Evolutionary conservation across 345 rosid species (phyloP).

Genomic region (Pelargonium nanum): DNA sequence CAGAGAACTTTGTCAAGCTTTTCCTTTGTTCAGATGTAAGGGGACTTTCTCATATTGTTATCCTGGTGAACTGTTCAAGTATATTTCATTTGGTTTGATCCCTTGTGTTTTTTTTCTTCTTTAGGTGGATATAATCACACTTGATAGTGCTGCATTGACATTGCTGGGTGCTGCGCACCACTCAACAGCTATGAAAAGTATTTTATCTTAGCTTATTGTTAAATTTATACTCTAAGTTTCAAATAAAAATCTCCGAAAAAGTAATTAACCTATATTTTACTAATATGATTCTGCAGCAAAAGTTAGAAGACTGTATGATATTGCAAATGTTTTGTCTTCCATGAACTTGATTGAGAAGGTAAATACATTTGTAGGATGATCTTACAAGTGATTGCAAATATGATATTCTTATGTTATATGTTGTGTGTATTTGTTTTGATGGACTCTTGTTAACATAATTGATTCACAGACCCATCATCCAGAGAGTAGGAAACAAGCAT

Average conservation of each 20-base stretch:
- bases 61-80: background rate
- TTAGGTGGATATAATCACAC: conserved; percentile 44
- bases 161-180: conserved; percentile 37
- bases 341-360: conserved; percentile 64
- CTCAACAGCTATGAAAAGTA: conserved; percentile 46
- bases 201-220: conserved; percentile 4
- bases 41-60: conserved; percentile 4
- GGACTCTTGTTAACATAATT: conserved; percentile 8
- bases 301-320: conserved; percentile 61
- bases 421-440: background rate
- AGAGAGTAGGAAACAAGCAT: conserved; percentile 50
- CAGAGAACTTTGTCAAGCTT: conserved; percentile 70
- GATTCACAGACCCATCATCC: conserved; percentile 47
- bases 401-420: background rate
- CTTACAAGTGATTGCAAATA: background rate
- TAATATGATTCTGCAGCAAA: conserved; percentile 39
- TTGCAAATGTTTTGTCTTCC: conserved; percentile 60
- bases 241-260: background rate
- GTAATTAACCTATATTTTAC: conserved; percentile 7
- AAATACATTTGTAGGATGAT: conserved; percentile 2
- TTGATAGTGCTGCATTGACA: conserved; percentile 44
- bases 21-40: conserved; percentile 63
- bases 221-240: background rate
- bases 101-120: conserved; percentile 8
- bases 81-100: conserved; percentile 5